Evolutionary conservation across 2,329 filamentous ascomycete species (phyloP).

Genomic region (Cladorrhinum sp.): DNA sequence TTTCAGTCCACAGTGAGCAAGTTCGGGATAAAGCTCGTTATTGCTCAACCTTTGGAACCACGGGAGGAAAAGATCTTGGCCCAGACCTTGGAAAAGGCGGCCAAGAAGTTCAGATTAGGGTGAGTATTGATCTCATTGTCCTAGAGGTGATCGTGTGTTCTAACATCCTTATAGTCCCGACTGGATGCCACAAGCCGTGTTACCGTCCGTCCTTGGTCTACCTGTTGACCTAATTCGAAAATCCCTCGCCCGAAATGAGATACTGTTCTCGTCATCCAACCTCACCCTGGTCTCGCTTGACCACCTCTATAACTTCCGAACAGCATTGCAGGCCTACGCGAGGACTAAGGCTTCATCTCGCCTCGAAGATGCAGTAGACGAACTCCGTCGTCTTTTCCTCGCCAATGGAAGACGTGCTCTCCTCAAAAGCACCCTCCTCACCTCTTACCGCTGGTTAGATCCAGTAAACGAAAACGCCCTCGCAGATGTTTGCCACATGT

Average conservation of each 20-base stretch:
- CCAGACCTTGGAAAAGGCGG: constrained; percentile 50
- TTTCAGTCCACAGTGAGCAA: constrained; percentile 31
- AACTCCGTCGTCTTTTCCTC: constrained; percentile 58
- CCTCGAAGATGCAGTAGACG: constrained; percentile 61
- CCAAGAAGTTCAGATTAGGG: constrained; percentile 47
- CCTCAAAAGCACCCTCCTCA: constrained; percentile 48
- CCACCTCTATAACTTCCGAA: constrained; percentile 63
- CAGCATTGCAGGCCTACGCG: constrained; percentile 56
- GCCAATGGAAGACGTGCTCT: constrained; percentile 50
- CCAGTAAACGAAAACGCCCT: constrained; percentile 48
- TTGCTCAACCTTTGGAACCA: constrained; percentile 44
- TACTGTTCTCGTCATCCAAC: constrained; percentile 58
- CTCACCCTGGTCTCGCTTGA: constrained; percentile 60
- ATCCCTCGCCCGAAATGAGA: constrained; percentile 58
- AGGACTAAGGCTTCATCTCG: constrained; percentile 42
- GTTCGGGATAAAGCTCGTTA: constrained; percentile 51
- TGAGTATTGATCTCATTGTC: constrained; percentile 20
- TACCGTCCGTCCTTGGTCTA: constrained; percentile 43
- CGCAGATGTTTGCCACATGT: constrained; percentile 44
- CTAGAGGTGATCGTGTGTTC: constrained; percentile 4
- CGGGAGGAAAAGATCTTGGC: constrained; percentile 48
- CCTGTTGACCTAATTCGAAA: constrained; percentile 52
- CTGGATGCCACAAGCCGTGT: constrained; percentile 44
- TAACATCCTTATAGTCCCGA: constrained; percentile 33
- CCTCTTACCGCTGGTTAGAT: constrained; percentile 57